Evolutionary conservation across 352 stramenopile genomes (phyloP), one percentile per base, ranked within the genome.

Genomic region (Pythium dissotocum): DNA sequence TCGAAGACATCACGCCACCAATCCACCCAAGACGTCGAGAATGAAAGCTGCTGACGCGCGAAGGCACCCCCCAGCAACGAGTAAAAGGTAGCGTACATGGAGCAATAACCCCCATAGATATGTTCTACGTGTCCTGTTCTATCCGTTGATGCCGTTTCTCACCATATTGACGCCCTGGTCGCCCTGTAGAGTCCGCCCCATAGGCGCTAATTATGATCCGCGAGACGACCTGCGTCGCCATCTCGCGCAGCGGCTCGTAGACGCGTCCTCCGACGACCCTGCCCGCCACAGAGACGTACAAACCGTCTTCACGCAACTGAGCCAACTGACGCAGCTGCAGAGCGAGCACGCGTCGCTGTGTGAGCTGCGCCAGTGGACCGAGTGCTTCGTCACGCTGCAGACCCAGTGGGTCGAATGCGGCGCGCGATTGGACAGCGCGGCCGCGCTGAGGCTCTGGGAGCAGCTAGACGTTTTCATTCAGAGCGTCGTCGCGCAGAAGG

Each of bases 371-470:
- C 4, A n/a, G 14, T 73, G 67, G 67, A 58, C 38, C 7, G 58
- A 64, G 24, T 49, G 46, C 44, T 51, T 73, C n/a, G 60, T 69
- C 6, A 26, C 63, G 13, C 21, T 73, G 4, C 67, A 73, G 36
- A 64, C 64, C 42, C 53, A 56, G 44, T 73, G 67, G 67, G 60
- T 73, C 7, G 60, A 68, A 4, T 73, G 67, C 26, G 38, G 67
- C 36, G 33, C 54, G 38, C 59, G 60, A 13, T n/a, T 73, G 21
- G 67, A 65, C 24, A 36, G 26, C 36, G 55, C 26, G 36, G 48
- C 55, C 1, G 67, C 67, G 13, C 8, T 68, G 35, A 44, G 54
- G n/a, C 21, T 73, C 7, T 73, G 67, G 67, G 35, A 73, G n/a
- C 60, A 42, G 16, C 55, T 73, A 12, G 53, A 73, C 36, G 44